These are phyloP conservation scores for Aspergillus pseudotamarii DNA, from an alignment of 2,329 filamentous ascomycete genomes.

Conservation along the genomic window DNA sequence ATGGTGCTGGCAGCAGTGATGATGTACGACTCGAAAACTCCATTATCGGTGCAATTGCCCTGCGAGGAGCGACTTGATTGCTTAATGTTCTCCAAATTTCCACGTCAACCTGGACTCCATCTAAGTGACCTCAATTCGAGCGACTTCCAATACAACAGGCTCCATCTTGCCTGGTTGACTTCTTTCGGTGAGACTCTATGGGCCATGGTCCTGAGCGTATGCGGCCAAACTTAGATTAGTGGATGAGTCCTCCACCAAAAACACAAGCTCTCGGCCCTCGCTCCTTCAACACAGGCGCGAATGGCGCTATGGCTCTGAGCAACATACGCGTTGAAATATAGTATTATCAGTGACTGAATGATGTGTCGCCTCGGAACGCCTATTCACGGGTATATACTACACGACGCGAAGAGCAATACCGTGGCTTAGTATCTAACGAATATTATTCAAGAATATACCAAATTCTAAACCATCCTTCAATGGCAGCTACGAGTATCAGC, in stretches of 20 bases:
- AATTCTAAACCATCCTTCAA: not conserved
- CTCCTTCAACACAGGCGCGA: not conserved
- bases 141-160: not conserved
- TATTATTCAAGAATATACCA: not conserved
- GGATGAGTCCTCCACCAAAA: not conserved
- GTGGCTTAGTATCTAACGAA: not conserved
- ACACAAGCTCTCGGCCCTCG: not conserved
- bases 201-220: not conserved
- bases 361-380: not conserved
- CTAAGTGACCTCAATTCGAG: not conserved
- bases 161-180: not conserved
- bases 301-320: not conserved
- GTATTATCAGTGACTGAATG: not conserved
- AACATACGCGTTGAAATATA: not conserved
- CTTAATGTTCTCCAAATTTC: not conserved
- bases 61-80: slow-evolving; percentile 60
- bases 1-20: slow-evolving; percentile 25
- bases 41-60: slow-evolving; percentile 75
- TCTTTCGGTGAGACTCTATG: not conserved
- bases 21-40: slow-evolving; percentile 61
- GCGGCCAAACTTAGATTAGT: not conserved
- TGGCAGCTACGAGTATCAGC: too few species aligned
- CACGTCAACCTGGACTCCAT: not conserved
- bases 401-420: not conserved
- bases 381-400: not conserved